Evolutionary conservation across 306 rosid genomes (phyloP).

Genomic region (Malus sieversii): DNA sequence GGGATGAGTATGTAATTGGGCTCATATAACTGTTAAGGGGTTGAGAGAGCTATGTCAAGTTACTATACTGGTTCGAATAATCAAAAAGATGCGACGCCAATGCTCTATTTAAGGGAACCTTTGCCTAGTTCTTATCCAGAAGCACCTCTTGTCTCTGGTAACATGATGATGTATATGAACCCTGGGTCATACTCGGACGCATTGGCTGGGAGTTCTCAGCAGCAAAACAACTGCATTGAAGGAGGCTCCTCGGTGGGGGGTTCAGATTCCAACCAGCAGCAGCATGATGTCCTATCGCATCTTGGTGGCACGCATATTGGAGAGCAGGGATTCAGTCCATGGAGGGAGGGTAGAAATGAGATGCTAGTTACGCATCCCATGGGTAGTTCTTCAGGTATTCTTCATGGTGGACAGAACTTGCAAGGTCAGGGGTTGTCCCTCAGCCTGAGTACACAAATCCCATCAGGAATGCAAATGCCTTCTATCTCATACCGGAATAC

Average conservation of each 20-base stretch:
- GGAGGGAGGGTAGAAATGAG: slow-evolving; percentile 59
- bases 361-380: slow-evolving; percentile 39
- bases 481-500: slow-evolving; percentile 39
- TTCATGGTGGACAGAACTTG: slow-evolving; percentile 46
- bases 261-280: slow-evolving; percentile 39
- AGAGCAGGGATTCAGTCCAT: slow-evolving; percentile 42
- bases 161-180: slow-evolving; percentile 53
- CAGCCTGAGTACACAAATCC: slow-evolving; percentile 56
- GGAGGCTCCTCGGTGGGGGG: slow-evolving; percentile 35
- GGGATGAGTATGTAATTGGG: slow-evolving; percentile 6
- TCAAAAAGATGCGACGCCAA: slow-evolving; percentile 38
- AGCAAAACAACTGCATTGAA: slow-evolving; percentile 41
- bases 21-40: slow-evolving; percentile 10
- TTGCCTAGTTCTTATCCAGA: slow-evolving; percentile 48
- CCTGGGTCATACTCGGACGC: slow-evolving; percentile 37
- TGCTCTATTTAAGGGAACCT: slow-evolving; percentile 50
- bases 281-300: slow-evolving; percentile 44
- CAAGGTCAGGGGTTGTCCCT: slow-evolving; percentile 73
- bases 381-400: slow-evolving; percentile 29
- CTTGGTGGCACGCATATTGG: slow-evolving; percentile 34
- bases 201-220: slow-evolving; percentile 40
- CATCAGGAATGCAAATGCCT: slow-evolving; percentile 52
- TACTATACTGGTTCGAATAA: slow-evolving; percentile 41
- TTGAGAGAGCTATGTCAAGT: slow-evolving; percentile 47
- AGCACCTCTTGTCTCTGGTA: slow-evolving; percentile 41